Conservation (phyloP, 257 asterid genomes). For the Rauvolfia tetraphylla region DNA sequence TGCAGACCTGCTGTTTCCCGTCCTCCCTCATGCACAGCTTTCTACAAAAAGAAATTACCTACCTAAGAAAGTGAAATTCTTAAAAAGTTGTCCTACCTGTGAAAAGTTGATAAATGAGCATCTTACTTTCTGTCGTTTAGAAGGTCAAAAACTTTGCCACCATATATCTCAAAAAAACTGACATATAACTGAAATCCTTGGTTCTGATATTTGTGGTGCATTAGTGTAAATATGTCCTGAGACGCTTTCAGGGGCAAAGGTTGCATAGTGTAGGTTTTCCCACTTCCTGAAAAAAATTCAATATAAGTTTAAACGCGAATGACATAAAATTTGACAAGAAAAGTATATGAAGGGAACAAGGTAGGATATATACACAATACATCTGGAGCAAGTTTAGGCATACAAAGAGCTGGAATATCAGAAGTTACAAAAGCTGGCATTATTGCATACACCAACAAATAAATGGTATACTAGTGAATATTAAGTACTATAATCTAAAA, state of each 20-base stretch:
- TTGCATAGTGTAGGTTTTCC: constrained; percentile 43
- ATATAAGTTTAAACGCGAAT: background rate
- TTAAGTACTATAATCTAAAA: no score
- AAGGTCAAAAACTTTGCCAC: constrained; percentile 42
- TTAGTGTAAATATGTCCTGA: constrained; percentile 29
- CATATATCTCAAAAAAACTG: constrained; percentile 42
- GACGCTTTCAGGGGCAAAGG: constrained; percentile 41
- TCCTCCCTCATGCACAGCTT: constrained; percentile 43
- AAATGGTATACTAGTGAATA: background rate
- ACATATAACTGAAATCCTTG: constrained; percentile 33
- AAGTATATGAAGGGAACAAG: background rate
- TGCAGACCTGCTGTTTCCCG: constrained; percentile 43
- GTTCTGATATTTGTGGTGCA: constrained; percentile 24
- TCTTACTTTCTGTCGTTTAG: constrained; percentile 43
- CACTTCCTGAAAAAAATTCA: constrained; percentile 31
- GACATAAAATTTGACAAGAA: background rate
- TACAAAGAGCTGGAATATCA: background rate
- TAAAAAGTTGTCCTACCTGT: background rate
- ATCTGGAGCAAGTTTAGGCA: background rate
- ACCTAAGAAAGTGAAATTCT: constrained; percentile 3
- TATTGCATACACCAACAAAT: background rate
- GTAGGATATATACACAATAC: background rate
- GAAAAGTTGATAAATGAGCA: background rate
- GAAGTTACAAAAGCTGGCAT: background rate
- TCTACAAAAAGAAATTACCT: constrained; percentile 16